Evolutionary conservation across 139 green algal genomes (phyloP).

Genomic region (Chlorella sp.): DNA sequence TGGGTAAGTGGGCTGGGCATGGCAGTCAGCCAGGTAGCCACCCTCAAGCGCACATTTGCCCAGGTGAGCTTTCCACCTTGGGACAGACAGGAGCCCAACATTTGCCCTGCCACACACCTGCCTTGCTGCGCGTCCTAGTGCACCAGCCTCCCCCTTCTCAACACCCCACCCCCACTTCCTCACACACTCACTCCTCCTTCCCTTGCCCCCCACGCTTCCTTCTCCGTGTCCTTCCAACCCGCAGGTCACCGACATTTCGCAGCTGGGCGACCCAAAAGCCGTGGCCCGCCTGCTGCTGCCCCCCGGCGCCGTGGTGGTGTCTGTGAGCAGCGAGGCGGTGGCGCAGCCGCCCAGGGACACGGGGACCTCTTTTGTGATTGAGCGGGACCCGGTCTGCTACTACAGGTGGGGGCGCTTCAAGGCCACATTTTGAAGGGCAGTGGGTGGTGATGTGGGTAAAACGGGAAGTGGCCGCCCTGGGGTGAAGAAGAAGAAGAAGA

Average conservation of each 20-base stretch:
- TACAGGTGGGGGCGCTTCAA: conserved; percentile 14
- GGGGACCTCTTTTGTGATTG: conserved; percentile 36
- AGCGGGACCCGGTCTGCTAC: conserved; percentile 43
- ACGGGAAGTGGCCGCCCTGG: no score
- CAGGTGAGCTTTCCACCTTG: conserved; percentile 4
- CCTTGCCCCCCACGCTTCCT: background rate
- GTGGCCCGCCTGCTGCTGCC: conserved; percentile 49
- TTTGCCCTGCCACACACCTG: no score
- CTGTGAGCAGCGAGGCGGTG: background rate
- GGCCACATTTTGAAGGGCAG: no score
- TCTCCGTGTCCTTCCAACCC: background rate
- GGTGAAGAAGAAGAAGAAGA: no score
- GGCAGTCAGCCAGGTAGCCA: conserved; percentile 16
- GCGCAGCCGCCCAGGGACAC: conserved; percentile 41
- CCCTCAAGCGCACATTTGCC: conserved; percentile 22
- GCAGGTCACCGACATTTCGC: conserved; percentile 48
- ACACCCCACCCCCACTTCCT: conserved; percentile 8
- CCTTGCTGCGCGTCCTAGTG: no score
- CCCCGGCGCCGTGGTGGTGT: conserved; percentile 18
- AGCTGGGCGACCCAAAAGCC: conserved; percentile 33
- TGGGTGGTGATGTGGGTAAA: background rate
- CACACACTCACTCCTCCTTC: background rate
- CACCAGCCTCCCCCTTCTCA: background rate
- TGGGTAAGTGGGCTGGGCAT: conserved; percentile 2
- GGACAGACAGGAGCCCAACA: no score